These are phyloP conservation scores for Thermoascus crustaceus DNA, from an alignment of 2,329 filamentous ascomycete species.

Conservation along the genomic window DNA sequence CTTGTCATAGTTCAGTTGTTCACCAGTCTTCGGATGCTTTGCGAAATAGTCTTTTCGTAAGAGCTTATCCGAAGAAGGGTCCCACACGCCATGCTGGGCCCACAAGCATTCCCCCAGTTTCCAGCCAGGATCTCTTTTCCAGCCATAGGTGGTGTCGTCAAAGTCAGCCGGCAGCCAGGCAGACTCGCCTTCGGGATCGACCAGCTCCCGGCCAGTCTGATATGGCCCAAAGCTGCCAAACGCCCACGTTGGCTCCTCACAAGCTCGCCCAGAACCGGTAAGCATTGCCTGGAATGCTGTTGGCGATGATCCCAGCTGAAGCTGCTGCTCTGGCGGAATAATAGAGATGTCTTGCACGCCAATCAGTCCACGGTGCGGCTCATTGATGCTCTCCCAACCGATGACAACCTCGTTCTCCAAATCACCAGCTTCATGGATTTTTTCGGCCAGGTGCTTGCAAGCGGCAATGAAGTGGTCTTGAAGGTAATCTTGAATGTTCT, in stretches of 20 bases:
- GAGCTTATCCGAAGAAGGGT: slow-evolving; percentile 66
- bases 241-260: slow-evolving; percentile 85
- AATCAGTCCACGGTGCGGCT: slow-evolving; percentile 82
- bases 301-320: slow-evolving; percentile 87
- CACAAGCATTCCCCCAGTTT: slow-evolving; percentile 90
- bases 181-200: slow-evolving; percentile 78
- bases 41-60: slow-evolving; percentile 82
- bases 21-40: slow-evolving; percentile 65
- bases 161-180: slow-evolving; percentile 79
- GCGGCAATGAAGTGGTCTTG: slow-evolving; percentile 78
- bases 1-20: slow-evolving; percentile 66
- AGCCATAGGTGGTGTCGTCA: slow-evolving; percentile 82
- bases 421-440: slow-evolving; percentile 79
- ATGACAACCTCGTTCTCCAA: slow-evolving; percentile 80
- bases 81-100: slow-evolving; percentile 96
- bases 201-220: slow-evolving; percentile 71
- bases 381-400: slow-evolving; percentile 94
- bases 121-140: slow-evolving; percentile 81
- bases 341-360: slow-evolving; percentile 72
- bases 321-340: slow-evolving; percentile 76
- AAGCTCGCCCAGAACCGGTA: slow-evolving; percentile 81
- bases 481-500: slow-evolving; percentile 94
- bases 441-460: slow-evolving; percentile 68
- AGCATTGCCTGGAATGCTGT: slow-evolving; percentile 92
- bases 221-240: slow-evolving; percentile 90